phyloP scores from a whole-genome alignment of 2,329 filamentous ascomycete species.

The Didymella segeticola region DNA sequence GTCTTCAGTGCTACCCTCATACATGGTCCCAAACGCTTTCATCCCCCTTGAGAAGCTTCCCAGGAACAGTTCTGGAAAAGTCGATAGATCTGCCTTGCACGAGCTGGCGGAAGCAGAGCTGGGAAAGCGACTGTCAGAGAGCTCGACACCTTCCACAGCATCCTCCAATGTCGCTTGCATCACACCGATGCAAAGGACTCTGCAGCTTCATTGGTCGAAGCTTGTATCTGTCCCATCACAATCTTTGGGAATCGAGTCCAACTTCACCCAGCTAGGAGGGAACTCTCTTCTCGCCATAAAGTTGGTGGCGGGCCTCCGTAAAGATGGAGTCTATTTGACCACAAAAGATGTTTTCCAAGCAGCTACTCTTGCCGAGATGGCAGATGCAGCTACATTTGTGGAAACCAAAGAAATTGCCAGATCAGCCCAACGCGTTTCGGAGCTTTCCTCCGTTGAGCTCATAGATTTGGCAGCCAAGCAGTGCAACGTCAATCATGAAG shows the following conservation, averaged over 20 bases:
- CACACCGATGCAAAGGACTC: background rate
- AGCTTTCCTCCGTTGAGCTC: background rate
- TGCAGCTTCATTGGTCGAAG: background rate
- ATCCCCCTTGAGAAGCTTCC: background rate
- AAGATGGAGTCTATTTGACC: background rate
- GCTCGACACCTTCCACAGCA: background rate
- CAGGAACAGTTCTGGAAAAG: background rate
- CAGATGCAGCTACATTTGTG: background rate
- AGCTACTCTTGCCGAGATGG: background rate
- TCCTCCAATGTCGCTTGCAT: background rate
- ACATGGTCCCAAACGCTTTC: background rate
- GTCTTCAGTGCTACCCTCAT: background rate
- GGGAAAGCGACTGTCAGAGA: background rate
- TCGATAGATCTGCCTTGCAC: background rate
- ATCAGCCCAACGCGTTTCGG: background rate
- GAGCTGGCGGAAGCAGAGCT: background rate
- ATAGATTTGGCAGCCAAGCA: background rate
- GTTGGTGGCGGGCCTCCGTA: background rate
- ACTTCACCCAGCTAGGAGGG: background rate
- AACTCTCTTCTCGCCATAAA: background rate
- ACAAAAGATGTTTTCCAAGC: background rate
- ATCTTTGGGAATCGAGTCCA: background rate
- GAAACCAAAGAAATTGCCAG: background rate
- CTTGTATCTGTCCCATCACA: background rate
- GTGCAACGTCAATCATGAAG: background rate